Base-by-base conservation (phyloP, 108 stramenopile species). In the Chaetoceros tenuissimus region DNA sequence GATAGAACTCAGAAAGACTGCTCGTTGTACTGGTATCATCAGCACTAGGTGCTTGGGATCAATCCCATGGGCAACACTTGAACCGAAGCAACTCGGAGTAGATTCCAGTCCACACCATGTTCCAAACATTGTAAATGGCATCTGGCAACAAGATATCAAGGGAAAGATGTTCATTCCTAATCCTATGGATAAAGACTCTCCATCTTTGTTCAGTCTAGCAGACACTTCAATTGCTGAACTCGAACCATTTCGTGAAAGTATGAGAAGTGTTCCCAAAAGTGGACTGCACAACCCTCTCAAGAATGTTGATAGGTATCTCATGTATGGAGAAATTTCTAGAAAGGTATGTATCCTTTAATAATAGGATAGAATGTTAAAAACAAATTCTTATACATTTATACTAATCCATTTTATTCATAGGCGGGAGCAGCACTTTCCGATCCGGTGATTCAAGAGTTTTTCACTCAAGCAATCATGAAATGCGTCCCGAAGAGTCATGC, bases 401-500 rank as follows among this genome's bases (percentile, higher is more conserved):
- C 27, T 52, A 16, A 19, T 31, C 48, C 30, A 45, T 1, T 43
- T 21, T 62, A 60, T 21, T 13, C 34, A 10, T 59, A 79, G 75
- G 91, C 94, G 2, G 91, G 88, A 30, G 66, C 75, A 34, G 80
- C 79, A 40, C 73, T 95, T 19, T 71, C 71, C 16, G 45, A 75
- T 23, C 86, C 89, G 1, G 82, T 88, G 17, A 82, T 83, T 13
- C 77, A 84, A 23, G 89, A 96, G 23, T 99, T 89, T 79, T 97
- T 99, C 68, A 68, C 87, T 3, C 59, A 74, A 26, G 67, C 84
- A 48, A 97, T 99, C 52, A 82, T 80, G 72, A 82, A 83, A 28
- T 95, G 94, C 52, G 94, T 94, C 0, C 98, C 98, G 18, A 99
- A 99, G 64, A 83, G 82, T 49, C 72, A 96, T 59, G 90, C 75